Evolutionary conservation across 139 green algal species (phyloP).

Genomic region (Micractinium conductrix): DNA sequence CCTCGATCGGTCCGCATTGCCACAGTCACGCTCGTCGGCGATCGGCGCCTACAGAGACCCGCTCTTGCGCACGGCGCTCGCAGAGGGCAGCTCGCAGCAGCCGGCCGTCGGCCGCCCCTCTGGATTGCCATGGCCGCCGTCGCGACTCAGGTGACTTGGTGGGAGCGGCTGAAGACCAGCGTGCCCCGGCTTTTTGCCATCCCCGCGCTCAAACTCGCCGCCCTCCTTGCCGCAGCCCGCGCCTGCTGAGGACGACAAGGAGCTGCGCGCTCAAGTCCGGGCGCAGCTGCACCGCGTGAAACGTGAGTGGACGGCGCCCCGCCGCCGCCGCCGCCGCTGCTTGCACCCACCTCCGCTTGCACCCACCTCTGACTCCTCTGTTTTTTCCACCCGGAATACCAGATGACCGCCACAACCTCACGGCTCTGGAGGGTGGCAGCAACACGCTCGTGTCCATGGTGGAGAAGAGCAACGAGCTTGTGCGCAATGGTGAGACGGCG

Average conservation of each 20-base stretch:
- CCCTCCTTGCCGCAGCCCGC: not conserved
- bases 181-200: not conserved
- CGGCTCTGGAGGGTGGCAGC: conserved; percentile 23
- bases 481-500: conserved; percentile 25
- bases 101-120: too few species aligned
- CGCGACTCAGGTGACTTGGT: not conserved
- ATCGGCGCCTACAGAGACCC: too few species aligned
- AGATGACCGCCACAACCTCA: conserved; percentile 29
- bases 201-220: not conserved
- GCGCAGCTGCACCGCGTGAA: conserved; percentile 2
- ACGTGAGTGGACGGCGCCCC: conserved; percentile 18
- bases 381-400: too few species aligned
- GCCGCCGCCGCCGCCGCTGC: not conserved
- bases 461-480: conserved; percentile 12
- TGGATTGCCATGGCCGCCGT: not conserved
- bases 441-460: conserved; percentile 17
- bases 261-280: conserved; percentile 8
- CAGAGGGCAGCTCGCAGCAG: too few species aligned
- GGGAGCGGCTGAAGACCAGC: not conserved
- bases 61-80: too few species aligned
- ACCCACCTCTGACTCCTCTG: not conserved
- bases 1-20: too few species aligned
- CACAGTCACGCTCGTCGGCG: too few species aligned
- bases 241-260: conserved; percentile 8
- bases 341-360: not conserved